Evolutionary conservation across 768 basidiomycete genomes (phyloP).

Genomic region (Russula griseocarnosa): DNA sequence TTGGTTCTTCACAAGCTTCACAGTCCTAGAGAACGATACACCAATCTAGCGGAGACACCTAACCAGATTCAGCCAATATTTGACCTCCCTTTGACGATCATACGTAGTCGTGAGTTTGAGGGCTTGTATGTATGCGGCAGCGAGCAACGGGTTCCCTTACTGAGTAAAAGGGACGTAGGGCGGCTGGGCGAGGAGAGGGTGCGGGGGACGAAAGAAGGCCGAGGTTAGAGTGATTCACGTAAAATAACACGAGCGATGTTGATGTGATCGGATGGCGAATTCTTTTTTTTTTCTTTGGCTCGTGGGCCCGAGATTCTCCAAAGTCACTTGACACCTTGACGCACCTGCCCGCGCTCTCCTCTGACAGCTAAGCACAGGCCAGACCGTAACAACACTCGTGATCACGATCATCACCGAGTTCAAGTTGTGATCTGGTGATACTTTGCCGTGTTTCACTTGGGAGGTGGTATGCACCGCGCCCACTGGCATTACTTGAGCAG

Average conservation of each 20-base stretch:
- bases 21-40: neutral
- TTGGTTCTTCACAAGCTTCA: neutral
- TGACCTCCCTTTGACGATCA: neutral
- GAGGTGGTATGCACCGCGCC: too few relatives aligned
- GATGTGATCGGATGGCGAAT: constrained; percentile 7
- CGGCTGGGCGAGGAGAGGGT: neutral
- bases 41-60: neutral
- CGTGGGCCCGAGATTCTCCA: neutral
- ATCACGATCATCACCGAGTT: too few relatives aligned
- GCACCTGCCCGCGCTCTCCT: neutral
- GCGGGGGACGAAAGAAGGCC: neutral
- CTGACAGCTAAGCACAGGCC: neutral
- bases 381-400: neutral
- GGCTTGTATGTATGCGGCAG: neutral
- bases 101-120: neutral
- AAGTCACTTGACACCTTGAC: constrained; percentile 3
- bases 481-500: too few relatives aligned
- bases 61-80: neutral
- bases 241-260: constrained; percentile 17
- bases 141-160: too few relatives aligned
- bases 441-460: too few relatives aligned
- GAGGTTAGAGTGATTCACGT: constrained; percentile 13
- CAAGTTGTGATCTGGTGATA: too few relatives aligned
- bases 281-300: neutral
- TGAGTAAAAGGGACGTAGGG: neutral